Evolutionary conservation across 768 basidiomycete genomes (phyloP).

Genomic region (Candolleomyces aberdarensis): DNA sequence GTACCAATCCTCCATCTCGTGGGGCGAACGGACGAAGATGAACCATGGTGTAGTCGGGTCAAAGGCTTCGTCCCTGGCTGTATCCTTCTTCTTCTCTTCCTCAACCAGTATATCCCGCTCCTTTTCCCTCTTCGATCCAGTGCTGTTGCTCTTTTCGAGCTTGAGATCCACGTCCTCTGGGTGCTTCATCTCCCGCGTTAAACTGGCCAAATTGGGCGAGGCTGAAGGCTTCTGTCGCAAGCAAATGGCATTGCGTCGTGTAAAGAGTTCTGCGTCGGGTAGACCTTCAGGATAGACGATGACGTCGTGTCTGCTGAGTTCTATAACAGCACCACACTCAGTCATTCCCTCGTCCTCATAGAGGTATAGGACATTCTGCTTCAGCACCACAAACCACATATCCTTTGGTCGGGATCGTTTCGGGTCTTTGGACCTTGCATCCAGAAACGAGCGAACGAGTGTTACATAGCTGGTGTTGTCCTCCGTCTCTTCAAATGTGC

Average conservation of each 20-base stretch:
- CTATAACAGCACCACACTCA: slow-evolving; percentile 89
- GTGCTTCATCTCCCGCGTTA: slow-evolving; percentile 51
- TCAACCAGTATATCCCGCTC: slow-evolving; percentile 33
- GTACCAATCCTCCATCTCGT: slow-evolving; percentile 99
- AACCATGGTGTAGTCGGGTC: slow-evolving; percentile 77
- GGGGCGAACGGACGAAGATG: slow-evolving; percentile 83
- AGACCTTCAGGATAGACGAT: slow-evolving; percentile 71
- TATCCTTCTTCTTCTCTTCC: slow-evolving; percentile 40
- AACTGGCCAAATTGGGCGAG: slow-evolving; percentile 41
- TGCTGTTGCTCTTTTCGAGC: slow-evolving; percentile 21
- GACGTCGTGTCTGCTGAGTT: slow-evolving; percentile 77
- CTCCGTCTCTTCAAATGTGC: slow-evolving; percentile 67
- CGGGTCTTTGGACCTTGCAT: slow-evolving; percentile 81
- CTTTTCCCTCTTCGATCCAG: slow-evolving; percentile 32
- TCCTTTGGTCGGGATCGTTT: slow-evolving; percentile 84
- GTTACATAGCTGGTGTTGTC: slow-evolving; percentile 72
- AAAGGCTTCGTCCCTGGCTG: slow-evolving; percentile 48
- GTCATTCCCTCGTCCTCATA: slow-evolving; percentile 92
- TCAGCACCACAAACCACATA: slow-evolving; percentile 89
- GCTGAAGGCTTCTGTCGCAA: slow-evolving; percentile 49
- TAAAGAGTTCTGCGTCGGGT: slow-evolving; percentile 85
- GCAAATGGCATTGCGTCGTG: slow-evolving; percentile 87
- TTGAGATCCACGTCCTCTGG: slow-evolving; percentile 29
- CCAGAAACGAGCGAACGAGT: slow-evolving; percentile 77
- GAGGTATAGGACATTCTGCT: slow-evolving; percentile 86